These are phyloP conservation scores for Carpinus fangiana DNA, from an alignment of 306 rosid genomes.

Conservation along the genomic window DNA sequence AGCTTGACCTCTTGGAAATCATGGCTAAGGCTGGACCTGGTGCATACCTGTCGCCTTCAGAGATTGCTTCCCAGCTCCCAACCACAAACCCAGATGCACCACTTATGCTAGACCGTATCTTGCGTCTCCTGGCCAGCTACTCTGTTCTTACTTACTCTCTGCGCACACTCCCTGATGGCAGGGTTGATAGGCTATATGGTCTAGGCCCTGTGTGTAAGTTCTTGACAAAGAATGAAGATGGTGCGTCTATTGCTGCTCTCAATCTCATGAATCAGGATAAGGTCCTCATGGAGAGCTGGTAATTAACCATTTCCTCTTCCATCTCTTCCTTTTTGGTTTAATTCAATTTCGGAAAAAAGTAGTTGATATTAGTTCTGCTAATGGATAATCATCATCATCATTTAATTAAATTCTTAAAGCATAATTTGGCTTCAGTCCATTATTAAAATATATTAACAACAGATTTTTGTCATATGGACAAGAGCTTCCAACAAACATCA, in stretches of 20 bases:
- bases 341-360: not conserved
- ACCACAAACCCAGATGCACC: conserved; percentile 71
- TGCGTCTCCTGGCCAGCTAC: conserved; percentile 76
- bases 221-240: conserved; percentile 78
- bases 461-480: too few relatives aligned
- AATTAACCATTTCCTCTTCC: not conserved
- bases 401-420: too few relatives aligned
- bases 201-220: conserved; percentile 76
- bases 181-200: conserved; percentile 69
- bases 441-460: too few relatives aligned
- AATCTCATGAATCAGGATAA: conserved; percentile 90
- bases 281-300: conserved; percentile 97
- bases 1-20: conserved; percentile 77
- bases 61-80: conserved; percentile 66
- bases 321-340: not conserved
- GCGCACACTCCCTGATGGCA: conserved; percentile 46
- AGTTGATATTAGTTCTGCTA: not conserved
- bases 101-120: conserved; percentile 66
- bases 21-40: conserved; percentile 69
- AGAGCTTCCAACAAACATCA: too few relatives aligned
- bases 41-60: conserved; percentile 45
- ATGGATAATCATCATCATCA: too few relatives aligned
- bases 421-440: too few relatives aligned
- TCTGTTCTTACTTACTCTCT: conserved; percentile 56
- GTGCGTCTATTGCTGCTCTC: conserved; percentile 78